Evolutionary conservation across 2,329 filamentous ascomycete genomes (phyloP), one percentile per base, ranked within the genome.

Genomic region (Phyllosticta citribraziliensis): DNA sequence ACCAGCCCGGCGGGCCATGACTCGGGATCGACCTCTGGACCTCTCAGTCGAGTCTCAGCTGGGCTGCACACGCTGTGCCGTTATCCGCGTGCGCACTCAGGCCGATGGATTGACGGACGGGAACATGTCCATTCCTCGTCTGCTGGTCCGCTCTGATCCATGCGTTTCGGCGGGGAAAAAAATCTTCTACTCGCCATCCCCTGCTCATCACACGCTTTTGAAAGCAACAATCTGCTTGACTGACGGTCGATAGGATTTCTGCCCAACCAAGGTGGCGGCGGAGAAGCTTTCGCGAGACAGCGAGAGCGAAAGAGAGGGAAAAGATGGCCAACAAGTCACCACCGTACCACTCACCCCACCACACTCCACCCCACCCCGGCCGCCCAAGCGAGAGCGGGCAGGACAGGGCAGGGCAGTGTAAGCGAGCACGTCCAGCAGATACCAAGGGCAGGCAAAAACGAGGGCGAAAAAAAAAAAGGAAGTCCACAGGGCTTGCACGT

Each of bases 201-300:
- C 57, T 52, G 33, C 20, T 50, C 51, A 10, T 53, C 51, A 55
- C 57, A 52, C 57, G 57, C 51, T 54, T 59, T 54, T 59, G 50
- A 51, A 54, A 54, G 55, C 22, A 59, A 51, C 30, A 52, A 59
- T 59, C 51, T 30, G 57, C 57, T 14, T 30, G 27, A 30, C 27
- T 30, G 27, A 30, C 27, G 9, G 27, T 30, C 12, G 35, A 5
- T 14, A 12, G 17, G 4, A n/a, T n/a, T 12, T 47, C 33, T 40
- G 33, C 40, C 40, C 40, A 47, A 47, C 40, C 22, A 8, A 47
- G 40, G 40, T n/a, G 40, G 40, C 40, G 40, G 40, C 40, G 40
- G 17, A n/a, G n/a, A 47, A 47, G 4, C 40, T 19, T n/a, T 12
- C 40, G 17, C 40, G 14, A 47, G 40, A 47, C 12, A 47, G 27